phyloP scores from a whole-genome alignment of 176 grass and related monocot species.

The Areca catechu region DNA sequence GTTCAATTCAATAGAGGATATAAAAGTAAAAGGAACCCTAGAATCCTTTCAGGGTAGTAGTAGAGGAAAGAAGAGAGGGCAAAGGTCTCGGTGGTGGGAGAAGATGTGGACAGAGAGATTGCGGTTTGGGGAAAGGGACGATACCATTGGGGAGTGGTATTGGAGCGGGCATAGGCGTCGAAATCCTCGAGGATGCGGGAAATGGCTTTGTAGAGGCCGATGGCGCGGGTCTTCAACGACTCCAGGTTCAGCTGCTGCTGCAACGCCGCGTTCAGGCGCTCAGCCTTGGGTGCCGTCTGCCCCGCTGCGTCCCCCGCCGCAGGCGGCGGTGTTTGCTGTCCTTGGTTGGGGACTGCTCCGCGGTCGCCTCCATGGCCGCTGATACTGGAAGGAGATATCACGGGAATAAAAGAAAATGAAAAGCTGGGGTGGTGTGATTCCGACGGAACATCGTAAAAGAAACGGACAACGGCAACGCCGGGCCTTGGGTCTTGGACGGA shows the following conservation, averaged over 20 bases:
- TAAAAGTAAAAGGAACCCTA: too few relatives aligned
- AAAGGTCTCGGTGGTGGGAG: too few relatives aligned
- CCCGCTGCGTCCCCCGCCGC: slow-evolving; percentile 18
- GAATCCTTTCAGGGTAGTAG: too few relatives aligned
- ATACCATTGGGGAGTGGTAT: slow-evolving; percentile 64
- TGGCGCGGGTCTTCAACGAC: slow-evolving; percentile 64
- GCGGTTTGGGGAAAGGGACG: not conserved
- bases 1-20: too few relatives aligned
- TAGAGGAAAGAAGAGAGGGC: not conserved
- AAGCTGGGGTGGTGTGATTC: too few relatives aligned
- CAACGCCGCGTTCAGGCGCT: slow-evolving; percentile 60
- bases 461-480: too few relatives aligned
- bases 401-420: too few relatives aligned
- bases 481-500: too few relatives aligned
- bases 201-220: slow-evolving; percentile 80
- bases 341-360: not conserved
- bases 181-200: slow-evolving; percentile 89
- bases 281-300: slow-evolving; percentile 26
- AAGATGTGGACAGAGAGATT: not conserved
- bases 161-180: slow-evolving; percentile 51
- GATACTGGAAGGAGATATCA: too few relatives aligned
- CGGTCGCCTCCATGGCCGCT: slow-evolving; percentile 22
- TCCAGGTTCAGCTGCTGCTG: slow-evolving; percentile 87
- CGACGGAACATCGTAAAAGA: too few relatives aligned
- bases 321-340: slow-evolving; percentile 7